Percentiles rank a stretch among this genome's conserved stretches.
These are phyloP conservation scores for Fulvia fulva DNA, from an alignment of 2,329 filamentous ascomycete species.

Conservation along the genomic window DNA sequence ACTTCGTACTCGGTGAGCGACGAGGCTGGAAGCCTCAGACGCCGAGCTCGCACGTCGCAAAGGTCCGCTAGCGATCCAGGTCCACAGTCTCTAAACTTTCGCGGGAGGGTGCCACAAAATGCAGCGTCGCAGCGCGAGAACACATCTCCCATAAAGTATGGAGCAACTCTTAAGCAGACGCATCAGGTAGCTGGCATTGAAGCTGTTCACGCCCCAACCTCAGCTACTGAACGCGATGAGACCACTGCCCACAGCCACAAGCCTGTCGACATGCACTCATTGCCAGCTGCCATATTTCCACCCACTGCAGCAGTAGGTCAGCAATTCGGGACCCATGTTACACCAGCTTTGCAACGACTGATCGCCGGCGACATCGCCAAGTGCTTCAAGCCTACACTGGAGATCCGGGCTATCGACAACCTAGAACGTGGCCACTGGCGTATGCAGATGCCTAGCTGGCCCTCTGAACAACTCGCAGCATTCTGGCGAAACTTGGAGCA, in stretches of 20 bases:
- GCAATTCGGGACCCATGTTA: conserved; percentile 30
- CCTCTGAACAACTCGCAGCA: conserved; percentile 42
- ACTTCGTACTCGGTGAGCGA: conserved; percentile 35
- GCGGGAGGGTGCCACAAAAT: neutral
- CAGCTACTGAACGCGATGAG: neutral
- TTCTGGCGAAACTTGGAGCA: conserved; percentile 62
- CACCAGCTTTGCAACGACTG: conserved; percentile 29
- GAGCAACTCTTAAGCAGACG: neutral
- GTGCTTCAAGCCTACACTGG: conserved; percentile 33
- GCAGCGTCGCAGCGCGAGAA: neutral
- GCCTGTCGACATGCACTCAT: conserved; percentile 2
- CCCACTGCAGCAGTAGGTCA: conserved; percentile 21
- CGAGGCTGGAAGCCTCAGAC: conserved; percentile 18
- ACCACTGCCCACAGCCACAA: neutral
- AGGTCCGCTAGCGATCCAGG: conserved; percentile 25
- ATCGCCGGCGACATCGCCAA: conserved; percentile 25
- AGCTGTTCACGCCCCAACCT: neutral
- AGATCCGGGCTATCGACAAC: conserved; percentile 48
- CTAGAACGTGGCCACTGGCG: conserved; percentile 79
- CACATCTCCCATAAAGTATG: neutral
- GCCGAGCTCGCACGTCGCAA: conserved; percentile 12
- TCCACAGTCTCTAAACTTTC: neutral
- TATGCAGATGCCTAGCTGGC: conserved; percentile 58
- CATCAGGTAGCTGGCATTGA: neutral
- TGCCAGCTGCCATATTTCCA: conserved; percentile 19